Evolutionary conservation across 352 stramenopile genomes (phyloP), one percentile per base, ranked within the genome.

Genomic region (Phytophthora capsici): DNA sequence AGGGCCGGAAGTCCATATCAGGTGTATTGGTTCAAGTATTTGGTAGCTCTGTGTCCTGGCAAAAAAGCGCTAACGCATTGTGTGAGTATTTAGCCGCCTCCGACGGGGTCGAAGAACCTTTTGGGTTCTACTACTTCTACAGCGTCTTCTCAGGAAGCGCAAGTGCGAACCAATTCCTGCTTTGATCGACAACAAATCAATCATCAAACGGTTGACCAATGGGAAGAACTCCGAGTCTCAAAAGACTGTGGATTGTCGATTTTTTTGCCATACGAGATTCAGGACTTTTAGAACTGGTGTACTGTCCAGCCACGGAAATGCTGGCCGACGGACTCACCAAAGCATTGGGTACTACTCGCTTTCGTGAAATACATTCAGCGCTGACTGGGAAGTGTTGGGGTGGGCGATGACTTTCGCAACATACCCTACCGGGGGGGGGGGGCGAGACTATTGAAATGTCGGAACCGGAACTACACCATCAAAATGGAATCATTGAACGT

Each of bases 141-240:
- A 5, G 6, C 12, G 14, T 1, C 0, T 14, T 19, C 3, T n/a
- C n/a, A n/a, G n/a, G n/a, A 3, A 16, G 6, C n/a, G n/a, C n/a
- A n/a, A n/a, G n/a, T n/a, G n/a, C n/a, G n/a, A n/a, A n/a, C n/a
- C n/a, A n/a, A 63, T 69, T 16, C 37, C 52, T 7, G 40, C 45
- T 0, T 48, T 63, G 37, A 50, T 63, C 14, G 52, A 63, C 46
- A 69, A 58, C 46, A 52, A 63, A 17, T 63, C 46, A 1, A 58
- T 38, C 2, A 59, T 69, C 8, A 48, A 47, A 23, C 22, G 52
- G 6, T 6, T 58, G 0, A 38, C 23, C 1, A 69, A 58, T 10
- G 52, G 61, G 0, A 69, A 69, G 14, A 54, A n/a, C 16, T 63
- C 45, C 0, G 37, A 54, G 5, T 36, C 61, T 2, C 46, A 63